Base-by-base conservation (phyloP, 1,284 basidiomycete genomes). In the Trametes polyzona region DNA sequence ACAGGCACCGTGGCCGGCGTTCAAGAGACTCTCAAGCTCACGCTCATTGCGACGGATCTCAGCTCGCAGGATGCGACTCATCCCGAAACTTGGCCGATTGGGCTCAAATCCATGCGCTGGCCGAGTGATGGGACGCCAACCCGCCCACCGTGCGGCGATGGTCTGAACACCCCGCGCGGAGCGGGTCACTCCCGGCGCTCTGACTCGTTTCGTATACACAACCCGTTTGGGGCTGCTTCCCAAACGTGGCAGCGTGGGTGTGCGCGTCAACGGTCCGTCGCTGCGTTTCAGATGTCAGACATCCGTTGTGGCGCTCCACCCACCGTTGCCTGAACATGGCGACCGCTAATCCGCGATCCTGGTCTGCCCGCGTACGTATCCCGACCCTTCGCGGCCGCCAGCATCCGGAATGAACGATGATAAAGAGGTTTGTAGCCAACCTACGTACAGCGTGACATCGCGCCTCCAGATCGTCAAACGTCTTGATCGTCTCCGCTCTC, bases 131-230 rank as follows among this genome's bases (percentile, higher is more conserved):
- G 16, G 36, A 36, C 19, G 24, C 12, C 23, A 7, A 12, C 27
- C 39, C 30, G 17, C 33, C 33, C 43, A 19, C 16, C 23, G 14
- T 4, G 26, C 41, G 16, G 26, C 41, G 35, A 43, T 44, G 23
- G 32, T 41, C 39, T 52, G 49, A 50, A 42, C 27, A 8, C 42
- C 29, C 48, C 43, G 52, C 42, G 27, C 36, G 19, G 24, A 21
- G 35, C 35, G 23, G 23, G 24, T n/a, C 17, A 11, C 12, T n/a
- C 2, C 21, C 36, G n/a, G 48, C 48, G 48, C 52, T 52, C 52
- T 62, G 52, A 62, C 61, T 62, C 49, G 61, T 62, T 59, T 62
- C 57, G 57, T 50, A 52, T 49, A 35, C 52, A 48, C 36, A 21
- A 26, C 51, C 57, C 32, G 24, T 33, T 50, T 51, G 21, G 47